A percentile compares a stretch with the other conserved stretches of the same genome.
These are phyloP conservation scores for Yamadazyma aaseri DNA, from an alignment of 1,139 yeast species.

Conservation along the genomic window DNA sequence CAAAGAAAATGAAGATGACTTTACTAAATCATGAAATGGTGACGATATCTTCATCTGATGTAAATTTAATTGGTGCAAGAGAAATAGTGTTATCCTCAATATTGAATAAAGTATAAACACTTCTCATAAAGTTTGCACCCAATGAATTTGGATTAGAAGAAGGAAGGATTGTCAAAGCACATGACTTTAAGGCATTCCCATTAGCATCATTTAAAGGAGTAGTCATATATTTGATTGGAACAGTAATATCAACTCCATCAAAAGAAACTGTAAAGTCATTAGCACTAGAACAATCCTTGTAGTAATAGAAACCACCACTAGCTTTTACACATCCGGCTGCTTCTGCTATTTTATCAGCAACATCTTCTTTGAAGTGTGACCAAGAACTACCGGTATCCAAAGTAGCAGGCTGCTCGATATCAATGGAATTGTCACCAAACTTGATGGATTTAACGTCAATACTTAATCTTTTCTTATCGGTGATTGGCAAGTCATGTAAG, in stretches of 20 bases:
- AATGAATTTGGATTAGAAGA: conserved; percentile 24
- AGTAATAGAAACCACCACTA: conserved; percentile 9
- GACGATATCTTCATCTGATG: conserved; percentile 39
- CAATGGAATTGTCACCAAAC: conserved; percentile 16
- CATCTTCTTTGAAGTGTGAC: conserved; percentile 20
- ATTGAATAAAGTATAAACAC: conserved; percentile 75
- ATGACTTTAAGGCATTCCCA: conserved; percentile 12
- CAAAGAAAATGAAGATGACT: no score
- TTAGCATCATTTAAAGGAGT: conserved; percentile 1
- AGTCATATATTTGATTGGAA: conserved; percentile 18
- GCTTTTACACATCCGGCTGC: conserved; percentile 5
- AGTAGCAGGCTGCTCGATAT: conserved; percentile 15
- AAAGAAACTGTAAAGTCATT: conserved; percentile 25
- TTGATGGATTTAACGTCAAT: conserved; percentile 18
- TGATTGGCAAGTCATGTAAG: conserved; percentile 19
- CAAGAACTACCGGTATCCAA: conserved; percentile 31
- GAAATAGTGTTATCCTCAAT: conserved; percentile 60
- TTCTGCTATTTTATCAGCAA: conserved; percentile 19
- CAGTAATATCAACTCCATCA: conserved; percentile 28
- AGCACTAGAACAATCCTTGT: conserved; percentile 8
- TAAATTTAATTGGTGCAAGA: conserved; percentile 56
- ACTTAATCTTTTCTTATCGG: conserved; percentile 21
- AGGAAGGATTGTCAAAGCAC: conserved; percentile 5
- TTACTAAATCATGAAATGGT: no score
- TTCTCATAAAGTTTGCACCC: conserved; percentile 72